phyloP scores from a whole-genome alignment of 1,284 basidiomycete species.

The Marasmius fiardii region DNA sequence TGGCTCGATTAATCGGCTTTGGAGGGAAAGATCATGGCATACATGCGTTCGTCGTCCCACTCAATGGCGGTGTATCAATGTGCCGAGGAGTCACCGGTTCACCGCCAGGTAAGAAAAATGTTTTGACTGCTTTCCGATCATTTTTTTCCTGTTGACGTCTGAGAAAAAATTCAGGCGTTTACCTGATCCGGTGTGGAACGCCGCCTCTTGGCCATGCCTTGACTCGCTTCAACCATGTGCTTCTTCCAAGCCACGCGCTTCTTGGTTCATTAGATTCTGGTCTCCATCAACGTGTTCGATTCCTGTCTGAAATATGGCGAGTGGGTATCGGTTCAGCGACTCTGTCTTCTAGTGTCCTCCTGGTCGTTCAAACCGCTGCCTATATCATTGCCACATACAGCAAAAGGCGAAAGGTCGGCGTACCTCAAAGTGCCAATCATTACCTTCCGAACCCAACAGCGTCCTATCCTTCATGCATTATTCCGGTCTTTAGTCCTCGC shows the following conservation, averaged over 20 bases:
- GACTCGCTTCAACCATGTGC: slow-evolving; percentile 37
- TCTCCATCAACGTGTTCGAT: slow-evolving; percentile 21
- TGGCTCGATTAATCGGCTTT: slow-evolving; percentile 22
- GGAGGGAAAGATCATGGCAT: slow-evolving; percentile 21
- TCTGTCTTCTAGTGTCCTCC: slow-evolving; percentile 27
- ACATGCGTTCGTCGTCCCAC: slow-evolving; percentile 24
- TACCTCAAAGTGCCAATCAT: slow-evolving; percentile 21
- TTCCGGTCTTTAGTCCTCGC: slow-evolving; percentile 35
- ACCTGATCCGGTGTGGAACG: slow-evolving; percentile 29
- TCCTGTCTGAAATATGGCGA: slow-evolving; percentile 33
- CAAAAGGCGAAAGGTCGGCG: slow-evolving; percentile 30
- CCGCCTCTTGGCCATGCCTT: slow-evolving; percentile 34
- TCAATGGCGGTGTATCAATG: slow-evolving; percentile 27
- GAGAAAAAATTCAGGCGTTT: too few species aligned
- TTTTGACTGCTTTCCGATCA: too few species aligned
- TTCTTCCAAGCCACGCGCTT: slow-evolving; percentile 31
- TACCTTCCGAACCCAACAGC: slow-evolving; percentile 42
- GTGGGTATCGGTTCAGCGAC: slow-evolving; percentile 36
- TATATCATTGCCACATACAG: slow-evolving; percentile 36
- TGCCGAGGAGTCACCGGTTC: slow-evolving; percentile 23
- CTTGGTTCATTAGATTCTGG: slow-evolving; percentile 27
- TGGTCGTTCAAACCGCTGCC: slow-evolving; percentile 27
- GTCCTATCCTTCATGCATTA: slow-evolving; percentile 34
- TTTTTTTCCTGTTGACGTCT: too few species aligned
- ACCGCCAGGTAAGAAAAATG: slow-evolving; percentile 20